phyloP scores from a whole-genome alignment of 306 rosid species.

The Hippophae rhamnoides region DNA sequence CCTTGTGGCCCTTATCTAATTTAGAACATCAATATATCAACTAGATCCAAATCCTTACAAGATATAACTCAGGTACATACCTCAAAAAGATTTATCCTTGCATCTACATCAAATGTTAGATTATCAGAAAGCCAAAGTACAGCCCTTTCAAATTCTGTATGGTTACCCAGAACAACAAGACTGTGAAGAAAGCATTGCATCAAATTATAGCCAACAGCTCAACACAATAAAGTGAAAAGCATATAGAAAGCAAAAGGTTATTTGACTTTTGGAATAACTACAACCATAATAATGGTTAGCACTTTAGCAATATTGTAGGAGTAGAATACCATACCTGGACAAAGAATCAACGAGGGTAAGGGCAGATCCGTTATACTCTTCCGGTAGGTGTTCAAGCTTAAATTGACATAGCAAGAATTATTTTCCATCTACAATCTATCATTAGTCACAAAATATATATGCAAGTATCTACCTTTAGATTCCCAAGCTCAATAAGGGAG shows the following conservation, averaged over 20 bases:
- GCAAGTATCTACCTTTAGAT: constrained; percentile 52
- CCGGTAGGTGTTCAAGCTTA: constrained; percentile 89
- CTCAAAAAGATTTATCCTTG: constrained; percentile 93
- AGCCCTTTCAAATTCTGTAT: constrained; percentile 75
- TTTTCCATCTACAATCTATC: constrained; percentile 9
- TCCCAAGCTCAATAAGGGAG: constrained; percentile 89
- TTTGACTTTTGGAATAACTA: constrained; percentile 5
- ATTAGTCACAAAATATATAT: background rate
- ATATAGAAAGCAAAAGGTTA: constrained; percentile 8
- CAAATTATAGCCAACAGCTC: constrained; percentile 8
- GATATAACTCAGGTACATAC: constrained; percentile 19
- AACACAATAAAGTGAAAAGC: constrained; percentile 1
- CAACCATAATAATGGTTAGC: background rate
- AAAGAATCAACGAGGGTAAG: constrained; percentile 86
- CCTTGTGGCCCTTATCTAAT: constrained; percentile 11
- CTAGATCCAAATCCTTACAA: constrained; percentile 10
- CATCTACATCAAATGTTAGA: constrained; percentile 71
- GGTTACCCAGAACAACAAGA: constrained; percentile 80
- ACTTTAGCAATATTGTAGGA: too few species aligned
- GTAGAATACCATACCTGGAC: constrained; percentile 48
- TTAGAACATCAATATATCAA: constrained; percentile 13
- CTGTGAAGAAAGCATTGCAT: constrained; percentile 29
- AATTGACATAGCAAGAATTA: constrained; percentile 27
- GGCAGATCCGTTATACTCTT: constrained; percentile 75
- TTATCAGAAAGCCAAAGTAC: constrained; percentile 86